Conservation (phyloP, 2,329 filamentous ascomycete species). For the Drechslerella coelobrocha region DNA sequence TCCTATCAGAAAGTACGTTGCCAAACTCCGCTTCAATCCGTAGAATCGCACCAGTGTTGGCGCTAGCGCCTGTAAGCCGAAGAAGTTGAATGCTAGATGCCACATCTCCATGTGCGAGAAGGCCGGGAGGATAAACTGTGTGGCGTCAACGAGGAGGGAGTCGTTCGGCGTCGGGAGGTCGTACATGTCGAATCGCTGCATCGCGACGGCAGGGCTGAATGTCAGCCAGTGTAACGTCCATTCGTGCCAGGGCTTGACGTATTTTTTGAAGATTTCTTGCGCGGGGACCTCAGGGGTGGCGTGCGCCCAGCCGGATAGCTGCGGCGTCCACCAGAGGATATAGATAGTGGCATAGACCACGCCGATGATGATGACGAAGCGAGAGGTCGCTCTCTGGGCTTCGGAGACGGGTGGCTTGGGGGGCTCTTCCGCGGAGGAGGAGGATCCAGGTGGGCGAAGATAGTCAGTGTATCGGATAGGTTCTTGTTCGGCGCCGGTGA, state of each 20-base stretch:
- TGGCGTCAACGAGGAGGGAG: neutral
- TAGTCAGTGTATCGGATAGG: conserved; percentile 41
- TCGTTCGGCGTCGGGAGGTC: neutral
- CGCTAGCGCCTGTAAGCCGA: conserved; percentile 30
- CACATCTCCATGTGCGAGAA: conserved; percentile 26
- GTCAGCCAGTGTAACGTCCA: conserved; percentile 28
- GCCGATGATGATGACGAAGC: conserved; percentile 30
- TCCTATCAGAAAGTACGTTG: conserved; percentile 16
- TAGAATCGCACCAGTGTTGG: conserved; percentile 42
- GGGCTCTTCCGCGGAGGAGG: neutral
- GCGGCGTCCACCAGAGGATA: conserved; percentile 21
- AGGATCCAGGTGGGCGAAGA: conserved; percentile 15
- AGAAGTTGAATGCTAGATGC: conserved; percentile 45
- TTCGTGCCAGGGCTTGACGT: conserved; percentile 23
- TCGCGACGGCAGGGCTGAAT: neutral
- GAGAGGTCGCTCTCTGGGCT: conserved; percentile 21
- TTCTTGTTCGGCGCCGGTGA: conserved; percentile 40
- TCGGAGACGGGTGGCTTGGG: conserved; percentile 16
- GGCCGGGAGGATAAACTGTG: conserved; percentile 33
- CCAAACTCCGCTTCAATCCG: conserved; percentile 20
- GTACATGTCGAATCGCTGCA: conserved; percentile 27
- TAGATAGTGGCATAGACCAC: conserved; percentile 24
- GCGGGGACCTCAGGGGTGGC: neutral
- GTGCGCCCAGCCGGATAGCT: conserved; percentile 1
- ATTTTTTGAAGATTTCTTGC: conserved; percentile 17